These are phyloP conservation scores for Pugionium cornutum DNA, from an alignment of 345 rosid genomes.

Conservation along the genomic window DNA sequence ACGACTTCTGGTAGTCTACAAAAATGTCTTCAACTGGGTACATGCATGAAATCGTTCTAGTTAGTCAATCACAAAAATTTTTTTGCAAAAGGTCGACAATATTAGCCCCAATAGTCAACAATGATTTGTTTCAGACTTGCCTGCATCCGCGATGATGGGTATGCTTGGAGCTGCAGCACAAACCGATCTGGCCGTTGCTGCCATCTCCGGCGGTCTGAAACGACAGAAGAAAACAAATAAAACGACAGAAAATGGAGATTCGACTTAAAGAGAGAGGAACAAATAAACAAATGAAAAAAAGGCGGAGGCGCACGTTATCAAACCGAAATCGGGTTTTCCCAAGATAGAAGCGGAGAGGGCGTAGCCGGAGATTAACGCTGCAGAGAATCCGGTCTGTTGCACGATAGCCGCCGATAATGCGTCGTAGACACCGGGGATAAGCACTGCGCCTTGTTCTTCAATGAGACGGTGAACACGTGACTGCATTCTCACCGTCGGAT, in stretches of 20 bases:
- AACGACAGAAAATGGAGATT: constrained; percentile 1
- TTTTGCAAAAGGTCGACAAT: background rate
- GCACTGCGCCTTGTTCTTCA: constrained; percentile 49
- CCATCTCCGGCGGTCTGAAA: constrained; percentile 56
- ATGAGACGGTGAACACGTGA: constrained; percentile 52
- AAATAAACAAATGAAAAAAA: background rate
- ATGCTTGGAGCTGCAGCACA: constrained; percentile 50
- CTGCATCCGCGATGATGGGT: constrained; percentile 50
- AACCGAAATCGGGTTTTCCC: constrained; percentile 58
- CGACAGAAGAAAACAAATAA: constrained; percentile 14
- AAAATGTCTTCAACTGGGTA: no score
- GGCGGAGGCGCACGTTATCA: constrained; percentile 43
- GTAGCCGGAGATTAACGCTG: constrained; percentile 55
- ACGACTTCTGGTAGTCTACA: no score
- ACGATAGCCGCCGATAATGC: constrained; percentile 55
- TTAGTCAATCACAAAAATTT: no score
- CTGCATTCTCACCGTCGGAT: constrained; percentile 50
- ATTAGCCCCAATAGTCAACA: no score
- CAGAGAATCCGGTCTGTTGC: constrained; percentile 50
- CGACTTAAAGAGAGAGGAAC: background rate
- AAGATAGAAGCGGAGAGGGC: constrained; percentile 53
- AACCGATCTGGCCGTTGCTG: constrained; percentile 47
- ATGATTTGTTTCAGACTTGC: constrained; percentile 29
- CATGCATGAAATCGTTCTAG: no score
- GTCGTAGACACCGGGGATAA: constrained; percentile 59